Conservation (phyloP, 2,329 filamentous ascomycete species). For the Clarireedia paspali region DNA sequence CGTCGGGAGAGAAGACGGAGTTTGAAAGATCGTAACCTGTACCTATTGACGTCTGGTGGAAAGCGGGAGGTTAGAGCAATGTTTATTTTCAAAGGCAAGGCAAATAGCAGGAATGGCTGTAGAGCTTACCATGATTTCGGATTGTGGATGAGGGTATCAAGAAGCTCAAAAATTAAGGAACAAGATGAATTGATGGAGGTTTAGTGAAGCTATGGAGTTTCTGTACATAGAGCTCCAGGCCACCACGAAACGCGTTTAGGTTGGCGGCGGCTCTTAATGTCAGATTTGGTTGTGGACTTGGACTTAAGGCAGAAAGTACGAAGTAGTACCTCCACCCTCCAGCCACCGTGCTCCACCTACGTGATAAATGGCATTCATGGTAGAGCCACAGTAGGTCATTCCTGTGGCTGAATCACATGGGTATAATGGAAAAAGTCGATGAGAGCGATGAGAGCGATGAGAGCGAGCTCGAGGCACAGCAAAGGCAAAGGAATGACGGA, state of each 20-base stretch:
- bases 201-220: constrained; percentile 19
- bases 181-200: constrained; percentile 11
- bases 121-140: constrained; percentile 29
- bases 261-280: constrained; percentile 7
- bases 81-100: background rate
- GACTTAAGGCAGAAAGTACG: background rate
- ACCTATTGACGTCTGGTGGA: constrained; percentile 89
- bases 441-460: too few relatives aligned
- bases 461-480: too few relatives aligned
- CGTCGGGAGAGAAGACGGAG: constrained; percentile 98
- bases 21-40: constrained; percentile 99
- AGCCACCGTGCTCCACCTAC: too few relatives aligned
- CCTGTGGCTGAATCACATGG: too few relatives aligned
- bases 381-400: too few relatives aligned
- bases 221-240: constrained; percentile 24
- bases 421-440: too few relatives aligned
- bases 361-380: too few relatives aligned
- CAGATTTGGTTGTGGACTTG: background rate
- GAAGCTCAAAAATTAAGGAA: constrained; percentile 9
- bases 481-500: too few relatives aligned
- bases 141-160: constrained; percentile 5
- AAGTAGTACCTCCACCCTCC: background rate
- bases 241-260: constrained; percentile 25
- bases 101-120: background rate
- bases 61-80: constrained; percentile 17